Percentiles rank a stretch among this genome's conserved stretches.
Conservation (phyloP, 2,329 filamentous ascomycete genomes). For the Sporothrix pallida region DNA sequence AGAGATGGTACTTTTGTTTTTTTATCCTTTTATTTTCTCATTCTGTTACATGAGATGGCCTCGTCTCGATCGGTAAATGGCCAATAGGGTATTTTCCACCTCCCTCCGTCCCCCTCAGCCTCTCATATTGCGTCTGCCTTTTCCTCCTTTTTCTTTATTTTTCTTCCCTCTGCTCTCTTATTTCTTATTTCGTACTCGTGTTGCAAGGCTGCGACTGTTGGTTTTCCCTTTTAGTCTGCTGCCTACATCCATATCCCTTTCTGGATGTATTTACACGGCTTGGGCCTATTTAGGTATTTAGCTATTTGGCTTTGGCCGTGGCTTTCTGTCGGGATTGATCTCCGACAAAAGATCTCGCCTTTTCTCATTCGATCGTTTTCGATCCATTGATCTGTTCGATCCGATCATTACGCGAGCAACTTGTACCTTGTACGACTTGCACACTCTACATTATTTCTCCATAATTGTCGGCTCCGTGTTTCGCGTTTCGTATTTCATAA, state of each 20-base stretch:
- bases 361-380: too few relatives aligned
- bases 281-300: too few relatives aligned
- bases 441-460: too few relatives aligned
- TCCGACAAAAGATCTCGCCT: not conserved
- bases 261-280: not conserved
- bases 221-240: not conserved
- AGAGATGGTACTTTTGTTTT: too few relatives aligned
- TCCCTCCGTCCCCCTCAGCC: not conserved
- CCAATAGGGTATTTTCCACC: not conserved
- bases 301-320: too few relatives aligned
- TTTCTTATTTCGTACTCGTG: not conserved
- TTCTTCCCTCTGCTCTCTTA: not conserved
- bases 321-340: not conserved
- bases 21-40: too few relatives aligned
- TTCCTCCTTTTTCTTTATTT: too few relatives aligned
- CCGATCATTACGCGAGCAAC: too few relatives aligned
- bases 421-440: too few relatives aligned
- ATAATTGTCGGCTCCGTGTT: slow-evolving; percentile 1
- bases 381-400: too few relatives aligned
- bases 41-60: not conserved
- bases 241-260: not conserved
- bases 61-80: not conserved
- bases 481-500: not conserved
- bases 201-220: slow-evolving; percentile 1
- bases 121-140: not conserved